phyloP scores from a whole-genome alignment of 192 early-diverging fungal species.

The Umbelopsis ramanniana region DNA sequence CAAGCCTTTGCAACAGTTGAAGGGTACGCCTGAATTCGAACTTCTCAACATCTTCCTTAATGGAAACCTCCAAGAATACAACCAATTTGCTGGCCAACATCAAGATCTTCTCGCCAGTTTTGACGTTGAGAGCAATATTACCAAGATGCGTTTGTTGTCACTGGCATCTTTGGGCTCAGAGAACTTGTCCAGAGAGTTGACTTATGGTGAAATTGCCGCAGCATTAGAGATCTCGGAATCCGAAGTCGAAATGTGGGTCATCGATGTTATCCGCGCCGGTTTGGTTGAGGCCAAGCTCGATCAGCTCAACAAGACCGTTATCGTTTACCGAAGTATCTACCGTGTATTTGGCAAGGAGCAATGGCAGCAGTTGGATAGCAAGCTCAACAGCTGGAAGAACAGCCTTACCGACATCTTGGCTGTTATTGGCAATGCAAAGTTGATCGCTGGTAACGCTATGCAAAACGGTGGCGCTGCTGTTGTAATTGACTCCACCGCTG shows the following conservation, averaged over 20 bases:
- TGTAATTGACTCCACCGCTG: conserved; percentile 21
- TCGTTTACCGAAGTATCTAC: conserved; percentile 83
- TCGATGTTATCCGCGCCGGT: conserved; percentile 90
- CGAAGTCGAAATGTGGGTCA: conserved; percentile 96
- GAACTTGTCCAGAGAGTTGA: conserved; percentile 68
- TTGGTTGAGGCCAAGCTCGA: conserved; percentile 95
- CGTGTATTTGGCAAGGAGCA: conserved; percentile 81
- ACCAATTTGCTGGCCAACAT: conserved; percentile 62
- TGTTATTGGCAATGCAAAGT: conserved; percentile 89
- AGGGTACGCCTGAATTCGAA: conserved; percentile 60
- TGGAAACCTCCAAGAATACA: conserved; percentile 67
- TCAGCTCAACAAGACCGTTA: conserved; percentile 82
- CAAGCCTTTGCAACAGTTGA: conserved; percentile 64
- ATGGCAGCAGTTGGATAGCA: conserved; percentile 76
- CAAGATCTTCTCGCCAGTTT: conserved; percentile 54
- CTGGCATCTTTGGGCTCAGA: conserved; percentile 78
- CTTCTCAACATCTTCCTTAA: conserved; percentile 74
- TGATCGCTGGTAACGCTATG: conserved; percentile 54
- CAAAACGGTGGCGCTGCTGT: conserved; percentile 32
- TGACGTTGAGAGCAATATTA: conserved; percentile 60
- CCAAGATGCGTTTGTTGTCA: conserved; percentile 88
- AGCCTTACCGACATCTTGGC: conserved; percentile 79
- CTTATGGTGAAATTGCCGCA: conserved; percentile 74
- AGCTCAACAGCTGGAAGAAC: conserved; percentile 78
- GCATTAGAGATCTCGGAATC: conserved; percentile 74